Percentiles rank a stretch among this genome's conserved stretches.
Evolutionary conservation across 805 yeast genomes (phyloP).

Genomic region (Saturnispora hagleri): DNA sequence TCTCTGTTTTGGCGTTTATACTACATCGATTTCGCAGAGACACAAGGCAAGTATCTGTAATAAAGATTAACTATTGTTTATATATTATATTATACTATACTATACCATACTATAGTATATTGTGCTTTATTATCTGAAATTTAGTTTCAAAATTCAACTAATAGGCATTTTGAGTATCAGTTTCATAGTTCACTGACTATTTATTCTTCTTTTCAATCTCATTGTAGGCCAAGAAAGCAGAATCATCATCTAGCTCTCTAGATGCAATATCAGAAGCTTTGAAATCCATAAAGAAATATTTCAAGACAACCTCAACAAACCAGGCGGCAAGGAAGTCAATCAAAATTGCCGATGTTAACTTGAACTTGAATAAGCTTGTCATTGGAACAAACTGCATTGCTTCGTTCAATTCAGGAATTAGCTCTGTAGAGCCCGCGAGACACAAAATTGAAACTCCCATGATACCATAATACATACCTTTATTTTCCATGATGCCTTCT

Average conservation of each 20-base stretch:
- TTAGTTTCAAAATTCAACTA: not conserved
- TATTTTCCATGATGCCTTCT: constrained; percentile 80
- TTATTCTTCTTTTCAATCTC: constrained; percentile 7
- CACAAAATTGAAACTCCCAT: constrained; percentile 87
- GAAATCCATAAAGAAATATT: constrained; percentile 79
- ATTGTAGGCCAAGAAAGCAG: not conserved
- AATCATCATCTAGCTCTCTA: constrained; percentile 21
- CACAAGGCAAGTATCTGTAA: not conserved
- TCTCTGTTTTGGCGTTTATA: not conserved
- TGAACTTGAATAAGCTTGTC: constrained; percentile 61
- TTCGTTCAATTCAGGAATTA: constrained; percentile 88
- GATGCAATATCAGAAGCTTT: constrained; percentile 86
- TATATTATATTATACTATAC: not conserved
- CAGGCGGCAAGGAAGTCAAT: constrained; percentile 71
- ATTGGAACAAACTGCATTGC: constrained; percentile 88
- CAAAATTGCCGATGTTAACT: constrained; percentile 63
- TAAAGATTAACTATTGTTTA: not conserved
- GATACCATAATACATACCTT: constrained; percentile 95
- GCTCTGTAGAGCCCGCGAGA: constrained; percentile 85
- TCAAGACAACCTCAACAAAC: constrained; percentile 72
- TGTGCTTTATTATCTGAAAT: no score
- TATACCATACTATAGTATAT: not conserved
- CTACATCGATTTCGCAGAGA: not conserved
- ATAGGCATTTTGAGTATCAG: no score
- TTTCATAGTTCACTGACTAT: not conserved